These are phyloP conservation scores for Kwoniella dejecticola DNA, from an alignment of 768 basidiomycete genomes.

Conservation along the genomic window DNA sequence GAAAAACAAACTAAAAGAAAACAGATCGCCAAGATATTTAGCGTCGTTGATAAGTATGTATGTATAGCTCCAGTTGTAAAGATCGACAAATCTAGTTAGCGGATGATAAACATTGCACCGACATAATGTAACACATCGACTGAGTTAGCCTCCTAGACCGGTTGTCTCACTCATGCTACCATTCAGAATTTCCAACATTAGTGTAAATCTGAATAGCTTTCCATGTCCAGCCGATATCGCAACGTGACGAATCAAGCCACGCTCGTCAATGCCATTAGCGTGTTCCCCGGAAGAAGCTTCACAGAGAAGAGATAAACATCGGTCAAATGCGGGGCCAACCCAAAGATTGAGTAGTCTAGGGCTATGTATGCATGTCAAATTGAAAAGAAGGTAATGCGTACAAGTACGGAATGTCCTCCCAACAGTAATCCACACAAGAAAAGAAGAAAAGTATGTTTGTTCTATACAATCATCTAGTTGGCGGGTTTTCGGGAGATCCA, in stretches of 20 bases:
- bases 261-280: background rate
- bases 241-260: constrained; percentile 1
- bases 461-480: constrained; percentile 26
- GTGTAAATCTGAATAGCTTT: background rate
- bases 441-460: background rate
- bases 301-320: too few relatives aligned
- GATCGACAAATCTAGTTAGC: too few relatives aligned
- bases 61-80: too few relatives aligned
- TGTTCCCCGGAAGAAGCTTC: too few relatives aligned
- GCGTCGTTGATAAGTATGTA: too few relatives aligned
- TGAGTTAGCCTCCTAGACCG: constrained; percentile 12
- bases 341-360: too few relatives aligned
- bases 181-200: constrained; percentile 8
- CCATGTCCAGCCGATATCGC: background rate
- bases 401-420: constrained; percentile 10
- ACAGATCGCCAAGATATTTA: too few relatives aligned
- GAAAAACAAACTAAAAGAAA: too few relatives aligned
- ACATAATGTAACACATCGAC: background rate
- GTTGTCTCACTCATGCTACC: constrained; percentile 3
- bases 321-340: too few relatives aligned
- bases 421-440: background rate
- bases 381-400: constrained; percentile 1
- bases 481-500: constrained; percentile 51
- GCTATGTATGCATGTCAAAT: background rate
- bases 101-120: too few relatives aligned